These are phyloP conservation scores for Trypanosoma mega DNA, from an alignment of 208 protist species.

Conservation along the genomic window DNA sequence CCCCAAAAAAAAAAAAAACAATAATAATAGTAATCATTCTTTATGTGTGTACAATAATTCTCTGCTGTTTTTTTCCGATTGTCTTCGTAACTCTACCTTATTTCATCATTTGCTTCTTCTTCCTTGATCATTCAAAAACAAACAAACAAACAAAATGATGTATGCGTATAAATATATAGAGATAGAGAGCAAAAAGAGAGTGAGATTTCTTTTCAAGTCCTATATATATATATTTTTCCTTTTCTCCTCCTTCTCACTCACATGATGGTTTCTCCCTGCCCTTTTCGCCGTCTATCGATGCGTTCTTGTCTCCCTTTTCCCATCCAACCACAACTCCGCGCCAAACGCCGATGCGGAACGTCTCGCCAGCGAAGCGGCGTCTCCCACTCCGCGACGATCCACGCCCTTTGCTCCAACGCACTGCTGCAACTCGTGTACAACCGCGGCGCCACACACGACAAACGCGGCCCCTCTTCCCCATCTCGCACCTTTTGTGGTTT, in stretches of 20 bases:
- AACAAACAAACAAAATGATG: no score
- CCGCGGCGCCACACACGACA: no score
- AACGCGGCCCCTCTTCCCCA: no score
- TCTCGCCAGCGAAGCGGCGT: conserved; percentile 12
- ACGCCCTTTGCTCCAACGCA: conserved; percentile 3
- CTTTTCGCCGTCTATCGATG: conserved; percentile 11
- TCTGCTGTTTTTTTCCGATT: background rate
- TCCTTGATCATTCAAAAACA: no score
- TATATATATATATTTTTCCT: no score
- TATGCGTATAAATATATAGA: no score
- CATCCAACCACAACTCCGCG: background rate
- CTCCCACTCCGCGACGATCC: conserved; percentile 12
- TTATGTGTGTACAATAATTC: background rate
- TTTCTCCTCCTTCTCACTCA: no score
- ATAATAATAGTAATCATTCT: conserved; percentile 13
- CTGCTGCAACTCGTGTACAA: background rate
- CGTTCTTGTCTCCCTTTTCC: conserved; percentile 4
- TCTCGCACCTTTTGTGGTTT: no score
- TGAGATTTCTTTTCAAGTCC: no score
- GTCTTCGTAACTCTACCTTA: background rate
- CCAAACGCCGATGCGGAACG: background rate
- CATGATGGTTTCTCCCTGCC: no score
- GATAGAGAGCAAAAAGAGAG: no score
- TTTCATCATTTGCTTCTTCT: no score
- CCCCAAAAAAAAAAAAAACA: background rate